Evolutionary conservation across 2,329 filamentous ascomycete genomes (phyloP).

Genomic region (Verticillium nonalfalfae): DNA sequence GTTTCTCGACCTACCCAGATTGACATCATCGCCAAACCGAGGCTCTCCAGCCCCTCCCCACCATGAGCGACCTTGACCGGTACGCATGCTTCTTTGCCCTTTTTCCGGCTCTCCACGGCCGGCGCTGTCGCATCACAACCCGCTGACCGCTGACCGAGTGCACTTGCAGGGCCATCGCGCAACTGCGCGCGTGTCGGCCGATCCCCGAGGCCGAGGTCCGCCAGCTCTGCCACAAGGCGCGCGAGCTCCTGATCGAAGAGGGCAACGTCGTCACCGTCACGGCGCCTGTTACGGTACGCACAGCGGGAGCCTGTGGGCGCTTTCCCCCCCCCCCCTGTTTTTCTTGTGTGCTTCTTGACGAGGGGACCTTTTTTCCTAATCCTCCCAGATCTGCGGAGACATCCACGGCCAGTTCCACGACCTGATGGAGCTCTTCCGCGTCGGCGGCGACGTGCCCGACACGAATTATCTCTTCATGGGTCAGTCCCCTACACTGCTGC

Average conservation of each 20-base stretch:
- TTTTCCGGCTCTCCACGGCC: not conserved
- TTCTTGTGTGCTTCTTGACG: too few relatives aligned
- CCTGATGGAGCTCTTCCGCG: conserved; percentile 91
- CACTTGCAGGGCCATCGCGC: conserved; percentile 73
- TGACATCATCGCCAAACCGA: not conserved
- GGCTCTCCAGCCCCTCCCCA: conserved; percentile 1
- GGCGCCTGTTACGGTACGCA: conserved; percentile 79
- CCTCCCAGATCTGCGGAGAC: conserved; percentile 79
- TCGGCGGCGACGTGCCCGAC: conserved; percentile 88
- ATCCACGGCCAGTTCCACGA: conserved; percentile 97
- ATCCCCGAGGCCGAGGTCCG: conserved; percentile 94
- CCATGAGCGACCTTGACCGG: conserved; percentile 94
- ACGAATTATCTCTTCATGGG: conserved; percentile 98
- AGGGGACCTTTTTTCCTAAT: conserved; percentile 3
- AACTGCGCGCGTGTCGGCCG: conserved; percentile 89
- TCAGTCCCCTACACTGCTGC: conserved; percentile 27
- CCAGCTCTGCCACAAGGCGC: conserved; percentile 94
- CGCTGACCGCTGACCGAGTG: conserved; percentile 4
- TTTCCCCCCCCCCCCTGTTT: too few relatives aligned
- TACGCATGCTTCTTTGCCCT: conserved; percentile 24
- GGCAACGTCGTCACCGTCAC: conserved; percentile 95
- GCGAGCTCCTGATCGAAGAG: conserved; percentile 94
- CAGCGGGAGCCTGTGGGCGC: not conserved
- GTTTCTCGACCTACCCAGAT: not conserved
- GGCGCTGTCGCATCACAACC: not conserved